Evolutionary conservation across 108 stramenopile species (phyloP).

Genomic region (Bacterosira constricta): DNA sequence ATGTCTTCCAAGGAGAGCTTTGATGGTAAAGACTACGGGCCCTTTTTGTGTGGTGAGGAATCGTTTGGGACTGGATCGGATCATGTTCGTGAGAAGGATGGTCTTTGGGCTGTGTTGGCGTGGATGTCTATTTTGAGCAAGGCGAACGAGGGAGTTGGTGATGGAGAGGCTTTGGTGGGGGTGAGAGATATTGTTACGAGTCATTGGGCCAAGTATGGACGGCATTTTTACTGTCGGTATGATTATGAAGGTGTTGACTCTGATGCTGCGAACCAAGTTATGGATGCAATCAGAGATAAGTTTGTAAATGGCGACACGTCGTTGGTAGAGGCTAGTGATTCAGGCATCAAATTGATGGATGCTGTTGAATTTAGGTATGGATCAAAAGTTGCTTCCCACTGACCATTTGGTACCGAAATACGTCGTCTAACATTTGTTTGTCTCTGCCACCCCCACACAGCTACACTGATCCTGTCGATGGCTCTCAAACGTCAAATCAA

Average conservation of each 20-base stretch:
- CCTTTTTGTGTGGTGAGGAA: slow-evolving; percentile 99
- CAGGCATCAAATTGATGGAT: slow-evolving; percentile 67
- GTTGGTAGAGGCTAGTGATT: slow-evolving; percentile 34
- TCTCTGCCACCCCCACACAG: slow-evolving; percentile 18
- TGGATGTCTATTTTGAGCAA: slow-evolving; percentile 97
- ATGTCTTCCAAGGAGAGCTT: slow-evolving; percentile 97
- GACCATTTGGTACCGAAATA: no score
- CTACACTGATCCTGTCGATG: slow-evolving; percentile 98
- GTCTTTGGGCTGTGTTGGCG: slow-evolving; percentile 98
- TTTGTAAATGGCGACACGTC: slow-evolving; percentile 64
- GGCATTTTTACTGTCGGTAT: slow-evolving; percentile 98
- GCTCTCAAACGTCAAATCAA: slow-evolving; percentile 85
- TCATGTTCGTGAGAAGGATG: slow-evolving; percentile 99
- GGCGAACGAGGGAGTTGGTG: slow-evolving; percentile 76
- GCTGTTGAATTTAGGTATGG: slow-evolving; percentile 77
- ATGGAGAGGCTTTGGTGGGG: slow-evolving; percentile 65
- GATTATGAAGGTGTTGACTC: slow-evolving; percentile 98
- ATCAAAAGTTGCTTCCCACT: no score
- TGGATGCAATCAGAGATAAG: slow-evolving; percentile 79
- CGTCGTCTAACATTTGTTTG: no score
- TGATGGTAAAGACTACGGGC: slow-evolving; percentile 85
- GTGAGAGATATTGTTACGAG: slow-evolving; percentile 90
- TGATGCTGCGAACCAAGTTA: slow-evolving; percentile 85
- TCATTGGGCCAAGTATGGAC: slow-evolving; percentile 96
- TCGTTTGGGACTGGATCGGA: slow-evolving; percentile 98